Base-by-base conservation (phyloP, 306 rosid species). In the Gynostemma pentaphyllum region DNA sequence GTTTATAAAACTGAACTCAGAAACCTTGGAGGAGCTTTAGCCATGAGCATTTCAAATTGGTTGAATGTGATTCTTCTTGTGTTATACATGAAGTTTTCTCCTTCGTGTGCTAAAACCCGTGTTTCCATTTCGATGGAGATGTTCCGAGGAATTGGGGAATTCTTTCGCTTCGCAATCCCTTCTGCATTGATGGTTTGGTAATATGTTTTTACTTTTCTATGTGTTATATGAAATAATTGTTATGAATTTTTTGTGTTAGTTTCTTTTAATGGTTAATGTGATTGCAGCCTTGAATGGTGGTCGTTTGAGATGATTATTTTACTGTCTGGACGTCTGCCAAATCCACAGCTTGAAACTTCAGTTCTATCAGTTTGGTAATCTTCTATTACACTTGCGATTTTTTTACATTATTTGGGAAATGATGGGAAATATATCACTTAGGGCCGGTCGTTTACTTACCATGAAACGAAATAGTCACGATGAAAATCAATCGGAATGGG, bases 341-440 rank as follows among this genome's bases (percentile, higher is more conserved):
- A 83, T 83, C 95, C 96, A 19, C 72, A 81, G 75, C 91, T 90
- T 46, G 91, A 87, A 71, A 82, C 96, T 56, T 87, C 95, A 4
- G 89, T 87, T 48, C 78, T 90, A 30, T 83, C 96, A 7, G 75
- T 87, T 55, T 83, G 96, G 96, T 62, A 62, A 62, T 40, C 23
- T 48, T 45, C 45, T 16, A 47, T 65, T 46, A 19, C 13, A 18
- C 9, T 27, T 54, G 16, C 21, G 14, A 11, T 19, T 34, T 16
- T 56, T 18, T 2, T 1, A n/a, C n/a, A n/a, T 29, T 30, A 23
- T 28, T 29, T 7, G 57, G 41, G 18, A 26, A 63, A 40, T 28
- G 5, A 41, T 28, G 42, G 36, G 39, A 64, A 41, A 27, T 44
- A 42, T n/a, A 37, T 6, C 16, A 12, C 13, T 8, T 13, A 56